Base-by-base conservation (phyloP, 352 stramenopile genomes). In the Globisporangium mamillatum region DNA sequence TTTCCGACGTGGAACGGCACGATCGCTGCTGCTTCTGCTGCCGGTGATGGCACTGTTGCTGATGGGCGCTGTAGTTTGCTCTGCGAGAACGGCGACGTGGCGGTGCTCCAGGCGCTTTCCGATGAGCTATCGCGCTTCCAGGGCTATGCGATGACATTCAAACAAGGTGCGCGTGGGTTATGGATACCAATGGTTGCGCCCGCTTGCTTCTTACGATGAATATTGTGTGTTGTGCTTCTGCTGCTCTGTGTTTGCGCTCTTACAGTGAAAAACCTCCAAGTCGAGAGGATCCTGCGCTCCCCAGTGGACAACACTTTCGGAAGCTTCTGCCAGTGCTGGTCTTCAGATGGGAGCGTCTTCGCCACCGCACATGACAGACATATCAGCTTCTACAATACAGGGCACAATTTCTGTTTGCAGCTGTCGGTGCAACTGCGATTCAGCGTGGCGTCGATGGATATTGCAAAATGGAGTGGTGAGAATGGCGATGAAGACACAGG, bases 1-100 rank as follows among this genome's bases (percentile, higher is more conserved):
- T 88, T 86, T 41, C 73, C 84, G 8, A 77, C 76, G 50, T 92
- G 82, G 82, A 88, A 92, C 61, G 78, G 82, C 22, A 82, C 81
- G 54, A 46, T 90, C 0, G 68, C 69, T 7, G 56, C 74, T 8
- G 66, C 73, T 0, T 68, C 73, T 0, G 4, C 50, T 12, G 58
- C 25, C 24, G 12, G 48, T 6, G 46, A 52, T 16, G 68, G 27
- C 2, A 2, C 8, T 46, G 29, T 32, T 32, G 27, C 7, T 32
- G 20, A 10, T 3, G 55, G 63, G 25, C 50, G 77, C 16, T 81
- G 80, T 57, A 92, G 76, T 53, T n/a, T 88, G 25, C 68, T 89
- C n/a, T 67, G 75, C 41, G 80, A 81, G 16, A 79, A 74, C 55
- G 84, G 84, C 44, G 67, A 83, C 41, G 70, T 90, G n/a, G 69